Evolutionary conservation across 495 filamentous ascomycete genomes (phyloP).

Genomic region (Tuber melanosporum): DNA sequence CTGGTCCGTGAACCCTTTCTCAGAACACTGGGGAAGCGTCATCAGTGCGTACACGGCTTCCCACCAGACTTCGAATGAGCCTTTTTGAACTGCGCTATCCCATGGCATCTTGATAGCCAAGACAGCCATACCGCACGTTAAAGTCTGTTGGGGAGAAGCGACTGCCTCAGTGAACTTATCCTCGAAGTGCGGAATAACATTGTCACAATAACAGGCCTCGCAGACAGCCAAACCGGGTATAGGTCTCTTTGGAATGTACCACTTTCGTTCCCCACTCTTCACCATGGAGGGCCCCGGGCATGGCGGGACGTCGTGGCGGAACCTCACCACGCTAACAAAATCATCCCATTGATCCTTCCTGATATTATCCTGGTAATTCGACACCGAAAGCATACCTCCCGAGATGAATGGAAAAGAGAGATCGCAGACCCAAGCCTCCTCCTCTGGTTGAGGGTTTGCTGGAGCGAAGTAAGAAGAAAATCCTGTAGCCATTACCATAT

Average conservation of each 20-base stretch:
- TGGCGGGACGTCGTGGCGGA: slow-evolving; percentile 28
- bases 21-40: slow-evolving; percentile 38
- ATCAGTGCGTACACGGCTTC: slow-evolving; percentile 29
- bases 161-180: slow-evolving; percentile 32
- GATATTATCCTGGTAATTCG: slow-evolving; percentile 37
- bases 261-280: slow-evolving; percentile 32
- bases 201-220: slow-evolving; percentile 44
- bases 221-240: slow-evolving; percentile 42
- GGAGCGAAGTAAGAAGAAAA: slow-evolving; percentile 39
- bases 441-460: slow-evolving; percentile 32
- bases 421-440: slow-evolving; percentile 43
- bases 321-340: slow-evolving; percentile 38
- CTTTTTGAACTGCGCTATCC: slow-evolving; percentile 36
- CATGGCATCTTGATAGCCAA: slow-evolving; percentile 41
- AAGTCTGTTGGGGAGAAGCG: slow-evolving; percentile 6
- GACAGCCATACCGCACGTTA: slow-evolving; percentile 36
- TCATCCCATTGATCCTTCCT: slow-evolving; percentile 40
- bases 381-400: slow-evolving; percentile 28
- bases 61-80: slow-evolving; percentile 41
- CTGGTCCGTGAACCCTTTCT: slow-evolving; percentile 40
- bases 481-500: slow-evolving; percentile 38
- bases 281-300: slow-evolving; percentile 27
- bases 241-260: slow-evolving; percentile 42
- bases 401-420: slow-evolving; percentile 41
- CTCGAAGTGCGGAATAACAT: slow-evolving; percentile 41